These are phyloP conservation scores for Hydnomerulius pinastri DNA, from an alignment of 768 basidiomycete species.

Conservation along the genomic window DNA sequence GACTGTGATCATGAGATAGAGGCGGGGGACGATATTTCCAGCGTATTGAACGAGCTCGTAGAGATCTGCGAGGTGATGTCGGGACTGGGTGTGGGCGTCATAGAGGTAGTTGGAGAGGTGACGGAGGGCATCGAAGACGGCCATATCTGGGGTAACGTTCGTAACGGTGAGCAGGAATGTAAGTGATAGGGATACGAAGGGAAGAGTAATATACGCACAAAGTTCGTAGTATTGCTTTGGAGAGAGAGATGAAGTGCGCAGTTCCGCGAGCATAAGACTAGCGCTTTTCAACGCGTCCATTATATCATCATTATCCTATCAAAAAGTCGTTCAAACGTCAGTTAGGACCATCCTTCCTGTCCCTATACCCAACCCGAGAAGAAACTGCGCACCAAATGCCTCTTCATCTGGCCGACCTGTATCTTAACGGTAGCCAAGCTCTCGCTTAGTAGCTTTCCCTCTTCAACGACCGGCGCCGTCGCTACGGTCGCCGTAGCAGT, in stretches of 20 bases:
- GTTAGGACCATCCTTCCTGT: neutral
- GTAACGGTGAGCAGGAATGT: neutral
- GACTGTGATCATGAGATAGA: slow-evolving; percentile 99
- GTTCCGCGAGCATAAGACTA: slow-evolving; percentile 95
- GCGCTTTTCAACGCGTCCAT: slow-evolving; percentile 99
- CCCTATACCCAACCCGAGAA: neutral
- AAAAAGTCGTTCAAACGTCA: neutral
- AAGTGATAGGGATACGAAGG: neutral
- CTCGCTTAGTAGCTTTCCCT: slow-evolving; percentile 84
- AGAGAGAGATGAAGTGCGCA: slow-evolving; percentile 89
- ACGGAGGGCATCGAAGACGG: slow-evolving; percentile 94
- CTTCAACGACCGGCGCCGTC: slow-evolving; percentile 57
- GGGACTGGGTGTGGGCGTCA: slow-evolving; percentile 88
- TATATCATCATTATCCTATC: slow-evolving; percentile 89
- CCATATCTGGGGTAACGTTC: slow-evolving; percentile 70
- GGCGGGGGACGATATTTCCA: slow-evolving; percentile 90
- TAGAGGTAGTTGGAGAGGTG: slow-evolving; percentile 96
- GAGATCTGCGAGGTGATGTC: slow-evolving; percentile 96
- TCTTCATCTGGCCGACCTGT: slow-evolving; percentile 93
- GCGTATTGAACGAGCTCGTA: slow-evolving; percentile 99
- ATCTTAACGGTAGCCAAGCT: slow-evolving; percentile 85
- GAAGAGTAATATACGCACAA: slow-evolving; percentile 52
- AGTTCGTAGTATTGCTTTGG: slow-evolving; percentile 99
- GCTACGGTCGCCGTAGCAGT: slow-evolving; percentile 10
- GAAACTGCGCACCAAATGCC: slow-evolving; percentile 65